These are phyloP conservation scores for Colletotrichum salicis DNA, from an alignment of 2,329 filamentous ascomycete species.

Conservation along the genomic window DNA sequence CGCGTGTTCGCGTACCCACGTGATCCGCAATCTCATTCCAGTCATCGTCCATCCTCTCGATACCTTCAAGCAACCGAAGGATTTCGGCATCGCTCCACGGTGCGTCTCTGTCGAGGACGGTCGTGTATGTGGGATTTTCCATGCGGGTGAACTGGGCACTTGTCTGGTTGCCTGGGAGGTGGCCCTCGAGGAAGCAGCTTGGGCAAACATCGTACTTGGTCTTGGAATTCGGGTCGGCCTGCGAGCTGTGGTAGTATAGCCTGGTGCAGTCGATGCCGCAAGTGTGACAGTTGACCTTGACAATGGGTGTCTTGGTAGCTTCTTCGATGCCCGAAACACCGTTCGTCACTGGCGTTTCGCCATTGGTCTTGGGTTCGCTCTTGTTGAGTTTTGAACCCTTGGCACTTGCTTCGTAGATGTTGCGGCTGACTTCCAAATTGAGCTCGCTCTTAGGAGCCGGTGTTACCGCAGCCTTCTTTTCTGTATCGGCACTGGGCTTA, in stretches of 20 bases:
- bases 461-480: slow-evolving; percentile 74
- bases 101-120: slow-evolving; percentile 82
- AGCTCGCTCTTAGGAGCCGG: slow-evolving; percentile 80
- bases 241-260: slow-evolving; percentile 69
- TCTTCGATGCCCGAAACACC: slow-evolving; percentile 69
- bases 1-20: slow-evolving; percentile 88
- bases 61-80: slow-evolving; percentile 86
- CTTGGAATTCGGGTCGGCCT: slow-evolving; percentile 69
- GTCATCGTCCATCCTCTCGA: slow-evolving; percentile 95
- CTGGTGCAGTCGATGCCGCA: slow-evolving; percentile 89
- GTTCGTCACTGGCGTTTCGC: slow-evolving; percentile 75
- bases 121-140: slow-evolving; percentile 86
- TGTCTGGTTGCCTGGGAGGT: slow-evolving; percentile 82
- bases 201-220: slow-evolving; percentile 90
- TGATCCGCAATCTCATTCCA: slow-evolving; percentile 94
- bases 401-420: slow-evolving; percentile 92
- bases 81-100: slow-evolving; percentile 93
- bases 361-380: slow-evolving; percentile 77
- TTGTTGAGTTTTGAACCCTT: slow-evolving; percentile 79
- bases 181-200: slow-evolving; percentile 86
- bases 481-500: slow-evolving; percentile 73
- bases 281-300: slow-evolving; percentile 84
- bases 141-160: slow-evolving; percentile 87
- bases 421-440: slow-evolving; percentile 92
- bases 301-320: slow-evolving; percentile 71